Percentiles rank a stretch among this genome's conserved stretches.
Evolutionary conservation across 2,329 filamentous ascomycete species (phyloP).

Genomic region (Ascocoryne sarcoides): DNA sequence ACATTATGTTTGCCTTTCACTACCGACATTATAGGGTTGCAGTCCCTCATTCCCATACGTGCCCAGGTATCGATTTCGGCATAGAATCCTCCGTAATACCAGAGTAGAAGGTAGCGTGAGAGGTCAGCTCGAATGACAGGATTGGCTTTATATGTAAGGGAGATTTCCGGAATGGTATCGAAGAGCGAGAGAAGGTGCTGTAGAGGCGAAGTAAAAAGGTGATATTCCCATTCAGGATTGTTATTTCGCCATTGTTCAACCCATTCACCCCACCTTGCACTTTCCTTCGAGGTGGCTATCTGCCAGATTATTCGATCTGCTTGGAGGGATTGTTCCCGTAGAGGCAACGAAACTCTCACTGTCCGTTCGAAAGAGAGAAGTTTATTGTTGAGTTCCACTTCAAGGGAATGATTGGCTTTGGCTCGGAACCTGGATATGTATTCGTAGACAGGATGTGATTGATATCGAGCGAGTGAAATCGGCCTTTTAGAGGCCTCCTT

Average conservation of each 20-base stretch:
- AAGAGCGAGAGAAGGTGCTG: constrained; percentile 10
- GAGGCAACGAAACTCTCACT: constrained; percentile 1
- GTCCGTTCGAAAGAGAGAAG: constrained; percentile 10
- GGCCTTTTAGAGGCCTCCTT: not conserved
- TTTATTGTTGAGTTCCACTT: constrained; percentile 11
- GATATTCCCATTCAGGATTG: constrained; percentile 14
- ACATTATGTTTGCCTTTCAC: constrained; percentile 6
- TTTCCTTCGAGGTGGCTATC: constrained; percentile 7
- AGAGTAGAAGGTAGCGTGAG: constrained; percentile 15
- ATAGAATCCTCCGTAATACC: constrained; percentile 19
- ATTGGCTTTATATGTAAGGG: constrained; percentile 2
- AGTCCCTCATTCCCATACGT: constrained; percentile 10
- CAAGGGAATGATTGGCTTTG: constrained; percentile 10
- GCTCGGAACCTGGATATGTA: constrained; percentile 14
- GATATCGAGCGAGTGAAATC: not conserved
- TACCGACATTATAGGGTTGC: constrained; percentile 7
- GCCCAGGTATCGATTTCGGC: constrained; percentile 17
- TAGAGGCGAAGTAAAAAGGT: constrained; percentile 6
- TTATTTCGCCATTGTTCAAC: constrained; percentile 12
- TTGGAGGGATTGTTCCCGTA: constrained; percentile 1
- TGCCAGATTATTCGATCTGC: constrained; percentile 18
- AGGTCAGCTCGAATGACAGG: constrained; percentile 11
- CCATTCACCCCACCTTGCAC: constrained; percentile 6
- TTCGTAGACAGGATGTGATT: constrained; percentile 11
- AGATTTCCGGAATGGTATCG: constrained; percentile 10